phyloP scores from a whole-genome alignment of 2,329 filamentous ascomycete genomes.

The Didymella sp. region DNA sequence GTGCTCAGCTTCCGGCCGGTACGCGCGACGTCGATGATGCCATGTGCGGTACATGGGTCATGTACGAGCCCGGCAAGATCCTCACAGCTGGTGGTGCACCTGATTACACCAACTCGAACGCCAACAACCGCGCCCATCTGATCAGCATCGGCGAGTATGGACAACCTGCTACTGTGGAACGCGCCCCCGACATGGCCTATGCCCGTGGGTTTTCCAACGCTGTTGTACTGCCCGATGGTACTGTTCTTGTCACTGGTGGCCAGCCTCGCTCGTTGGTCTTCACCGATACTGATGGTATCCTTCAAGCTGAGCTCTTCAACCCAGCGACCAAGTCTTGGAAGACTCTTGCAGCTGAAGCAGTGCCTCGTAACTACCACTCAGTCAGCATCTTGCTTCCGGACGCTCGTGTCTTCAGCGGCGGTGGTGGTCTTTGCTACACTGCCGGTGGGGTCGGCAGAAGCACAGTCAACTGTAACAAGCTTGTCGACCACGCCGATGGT shows the following conservation, averaged over 20 bases:
- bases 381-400: constrained; percentile 35
- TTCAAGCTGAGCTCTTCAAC: constrained; percentile 37
- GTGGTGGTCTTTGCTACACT: constrained; percentile 36
- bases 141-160: constrained; percentile 31
- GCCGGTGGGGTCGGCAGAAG: constrained; percentile 22
- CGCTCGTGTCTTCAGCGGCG: constrained; percentile 35
- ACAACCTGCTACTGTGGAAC: constrained; percentile 28
- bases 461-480: constrained; percentile 37
- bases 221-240: constrained; percentile 38
- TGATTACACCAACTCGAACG: constrained; percentile 32
- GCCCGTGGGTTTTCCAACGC: constrained; percentile 35
- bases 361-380: constrained; percentile 38
- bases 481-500: constrained; percentile 37
- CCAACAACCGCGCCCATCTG: constrained; percentile 32
- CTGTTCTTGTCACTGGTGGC: constrained; percentile 36
- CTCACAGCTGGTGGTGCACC: constrained; percentile 34
- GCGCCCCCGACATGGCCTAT: constrained; percentile 35
- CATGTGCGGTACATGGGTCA: constrained; percentile 37
- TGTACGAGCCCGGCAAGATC: constrained; percentile 40
- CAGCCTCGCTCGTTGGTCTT: constrained; percentile 34
- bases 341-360: constrained; percentile 30
- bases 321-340: constrained; percentile 34
- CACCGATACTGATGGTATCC: constrained; percentile 31
- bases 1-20: constrained; percentile 28
- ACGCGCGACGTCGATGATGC: constrained; percentile 29